Conservation (phyloP, 2,329 filamentous ascomycete genomes). For the Alternaria arborescens region DNA sequence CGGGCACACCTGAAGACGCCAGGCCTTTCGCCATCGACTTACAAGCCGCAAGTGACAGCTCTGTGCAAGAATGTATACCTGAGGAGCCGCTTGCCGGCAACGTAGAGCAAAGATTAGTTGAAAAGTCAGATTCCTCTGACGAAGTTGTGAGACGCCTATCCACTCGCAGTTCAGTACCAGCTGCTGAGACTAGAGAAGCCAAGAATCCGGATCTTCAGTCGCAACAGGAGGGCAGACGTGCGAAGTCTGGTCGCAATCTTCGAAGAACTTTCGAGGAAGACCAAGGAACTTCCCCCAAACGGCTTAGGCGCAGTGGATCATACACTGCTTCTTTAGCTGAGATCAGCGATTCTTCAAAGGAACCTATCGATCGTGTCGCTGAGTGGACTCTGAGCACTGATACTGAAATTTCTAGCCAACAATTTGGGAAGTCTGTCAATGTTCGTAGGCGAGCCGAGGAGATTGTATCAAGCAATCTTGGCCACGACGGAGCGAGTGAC, state of each 20-base stretch:
- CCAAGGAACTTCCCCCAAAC: slow-evolving; percentile 3
- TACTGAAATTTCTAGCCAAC: slow-evolving; percentile 8
- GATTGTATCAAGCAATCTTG: slow-evolving; percentile 25
- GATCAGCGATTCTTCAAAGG: slow-evolving; percentile 10
- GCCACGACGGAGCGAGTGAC: slow-evolving; percentile 37
- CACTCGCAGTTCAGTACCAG: slow-evolving; percentile 19
- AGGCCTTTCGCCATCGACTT: slow-evolving; percentile 12
- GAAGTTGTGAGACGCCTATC: slow-evolving; percentile 27
- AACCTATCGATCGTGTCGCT: slow-evolving; percentile 1
- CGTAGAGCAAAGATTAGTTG: not conserved
- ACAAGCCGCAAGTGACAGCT: slow-evolving; percentile 2
- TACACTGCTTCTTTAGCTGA: slow-evolving; percentile 21
- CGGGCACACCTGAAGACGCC: slow-evolving; percentile 8
- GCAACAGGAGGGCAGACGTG: slow-evolving; percentile 15
- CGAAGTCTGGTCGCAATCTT: slow-evolving; percentile 31
- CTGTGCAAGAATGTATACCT: slow-evolving; percentile 4
- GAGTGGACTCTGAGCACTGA: slow-evolving; percentile 13
- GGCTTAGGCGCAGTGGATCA: slow-evolving; percentile 18
- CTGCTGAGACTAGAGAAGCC: slow-evolving; percentile 31
- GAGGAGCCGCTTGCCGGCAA: slow-evolving; percentile 5
- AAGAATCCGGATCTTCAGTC: slow-evolving; percentile 3
- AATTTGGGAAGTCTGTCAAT: slow-evolving; percentile 18
- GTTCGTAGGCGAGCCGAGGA: slow-evolving; percentile 15
- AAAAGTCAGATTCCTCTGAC: slow-evolving; percentile 12
- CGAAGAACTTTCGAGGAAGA: slow-evolving; percentile 28